phyloP scores from a whole-genome alignment of 1,284 basidiomycete species.

The Inonotus obliquus region DNA sequence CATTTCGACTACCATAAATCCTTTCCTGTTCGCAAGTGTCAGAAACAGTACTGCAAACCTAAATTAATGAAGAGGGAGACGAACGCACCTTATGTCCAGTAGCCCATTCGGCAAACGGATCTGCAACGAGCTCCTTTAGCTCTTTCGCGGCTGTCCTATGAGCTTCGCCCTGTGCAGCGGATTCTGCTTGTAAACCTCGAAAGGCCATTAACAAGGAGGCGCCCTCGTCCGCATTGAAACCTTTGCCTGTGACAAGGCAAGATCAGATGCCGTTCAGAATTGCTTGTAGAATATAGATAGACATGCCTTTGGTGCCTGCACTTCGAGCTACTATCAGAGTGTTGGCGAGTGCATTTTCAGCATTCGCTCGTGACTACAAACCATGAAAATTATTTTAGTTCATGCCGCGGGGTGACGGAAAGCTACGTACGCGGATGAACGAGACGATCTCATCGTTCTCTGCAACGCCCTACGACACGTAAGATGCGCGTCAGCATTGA shows the following conservation, averaged over 20 bases:
- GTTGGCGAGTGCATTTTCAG: conserved; percentile 57
- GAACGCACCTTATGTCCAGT: conserved; percentile 53
- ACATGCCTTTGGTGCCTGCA: conserved; percentile 48
- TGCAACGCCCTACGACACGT: conserved; percentile 48
- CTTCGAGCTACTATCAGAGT: conserved; percentile 50
- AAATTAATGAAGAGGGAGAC: neutral
- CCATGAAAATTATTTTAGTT: conserved; percentile 10
- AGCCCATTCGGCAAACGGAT: conserved; percentile 75
- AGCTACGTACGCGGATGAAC: conserved; percentile 72
- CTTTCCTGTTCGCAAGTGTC: conserved; percentile 42
- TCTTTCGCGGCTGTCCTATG: conserved; percentile 67
- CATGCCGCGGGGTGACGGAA: no score
- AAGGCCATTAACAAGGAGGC: conserved; percentile 75
- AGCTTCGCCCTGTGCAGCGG: conserved; percentile 56
- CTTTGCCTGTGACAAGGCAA: conserved; percentile 38
- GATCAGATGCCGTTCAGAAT: neutral
- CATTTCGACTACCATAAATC: conserved; percentile 49
- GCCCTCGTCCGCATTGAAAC: conserved; percentile 74
- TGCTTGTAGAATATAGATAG: neutral
- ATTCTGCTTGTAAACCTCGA: conserved; percentile 72
- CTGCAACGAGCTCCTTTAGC: conserved; percentile 59
- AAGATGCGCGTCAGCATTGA: conserved; percentile 18
- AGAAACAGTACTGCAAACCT: conserved; percentile 6
- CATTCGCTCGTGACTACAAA: conserved; percentile 55
- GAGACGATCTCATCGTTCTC: conserved; percentile 80